Conservation (phyloP, 345 rosid genomes). For the Alliaria petiolata region DNA sequence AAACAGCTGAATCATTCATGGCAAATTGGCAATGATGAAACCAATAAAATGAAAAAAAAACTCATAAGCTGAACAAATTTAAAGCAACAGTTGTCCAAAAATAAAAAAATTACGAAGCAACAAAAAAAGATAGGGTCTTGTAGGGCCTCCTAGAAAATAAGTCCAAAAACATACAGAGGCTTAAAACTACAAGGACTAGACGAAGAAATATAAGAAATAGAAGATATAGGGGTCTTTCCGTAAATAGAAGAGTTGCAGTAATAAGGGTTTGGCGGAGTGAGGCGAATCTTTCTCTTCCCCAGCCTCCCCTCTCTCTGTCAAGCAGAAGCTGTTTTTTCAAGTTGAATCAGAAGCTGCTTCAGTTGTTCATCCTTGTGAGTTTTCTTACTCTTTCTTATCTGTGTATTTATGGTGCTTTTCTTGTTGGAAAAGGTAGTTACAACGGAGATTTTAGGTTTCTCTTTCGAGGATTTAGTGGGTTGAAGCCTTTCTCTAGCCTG, state of each 20-base stretch:
- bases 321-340: not conserved
- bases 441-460: not conserved
- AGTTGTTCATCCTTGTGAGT: not conserved
- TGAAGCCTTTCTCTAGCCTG: not conserved
- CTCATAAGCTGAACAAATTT: no score
- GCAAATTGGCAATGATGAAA: no score
- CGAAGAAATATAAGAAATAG: not conserved
- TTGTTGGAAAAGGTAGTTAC: not conserved
- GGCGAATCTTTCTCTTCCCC: not conserved
- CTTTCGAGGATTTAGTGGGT: not conserved
- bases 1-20: no score
- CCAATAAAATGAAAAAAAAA: no score
- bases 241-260: not conserved
- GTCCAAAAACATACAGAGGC: no score
- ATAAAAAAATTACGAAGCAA: not conserved
- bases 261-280: conserved; percentile 6
- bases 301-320: not conserved
- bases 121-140: not conserved
- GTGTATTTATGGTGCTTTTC: not conserved
- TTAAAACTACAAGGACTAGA: not conserved
- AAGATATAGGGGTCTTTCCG: not conserved
- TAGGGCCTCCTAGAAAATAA: not conserved
- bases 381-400: not conserved
- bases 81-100: no score
- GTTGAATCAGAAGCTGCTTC: not conserved